Evolutionary conservation across 2,329 filamentous ascomycete species (phyloP), one percentile per base, ranked within the genome.

Genomic region (Apiospora hydei): DNA sequence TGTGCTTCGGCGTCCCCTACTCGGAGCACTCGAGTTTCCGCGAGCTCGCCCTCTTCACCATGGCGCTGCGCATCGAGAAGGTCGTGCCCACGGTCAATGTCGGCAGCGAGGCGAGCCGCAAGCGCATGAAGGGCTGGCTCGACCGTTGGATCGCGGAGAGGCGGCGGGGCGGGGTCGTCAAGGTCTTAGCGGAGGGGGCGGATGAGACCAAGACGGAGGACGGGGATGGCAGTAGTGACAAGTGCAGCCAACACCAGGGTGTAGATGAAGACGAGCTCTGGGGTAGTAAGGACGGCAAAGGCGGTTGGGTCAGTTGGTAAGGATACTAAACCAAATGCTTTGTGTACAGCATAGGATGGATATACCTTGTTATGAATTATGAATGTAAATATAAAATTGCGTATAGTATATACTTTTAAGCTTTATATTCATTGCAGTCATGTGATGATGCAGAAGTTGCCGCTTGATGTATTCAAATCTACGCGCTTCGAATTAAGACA

Each of bases 21-120:
- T 95, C 92, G 69, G 96, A 99, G 84, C 96, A 99, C 81, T 96
- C 93, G 81, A 97, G 94, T 74, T 99, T 99, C 80, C 88, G 96
- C 53, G 96, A 99, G 85, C 83, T 99, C 79, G 96, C 94, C 0
- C 92, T 98, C 88, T 99, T 99, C 80, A 90, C 96, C 76, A 96
- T 96, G 86, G 90, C 92, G 26, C 81, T 99, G 81, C 86, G 93
- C 71, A 97, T 99, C 75, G 95, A 96, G 75, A 94, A 92, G 82
- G 89, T 99, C 8, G 92, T 99, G 21, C 96, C 96, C 0, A 99
- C 96, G 0, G 96, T 99, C 4, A 98, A 99, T 72, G 88, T 92
- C 0, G 90, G 89, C 1, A 91, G 87, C 77, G 89, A 90, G 72
- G 81, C 83, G 70, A 85, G 86, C 3, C 82, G 90, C 69, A 85